Percentiles rank a stretch among this genome's conserved stretches.
Conservation (phyloP, 2,329 filamentous ascomycete species). For the Alternaria conjuncta region DNA sequence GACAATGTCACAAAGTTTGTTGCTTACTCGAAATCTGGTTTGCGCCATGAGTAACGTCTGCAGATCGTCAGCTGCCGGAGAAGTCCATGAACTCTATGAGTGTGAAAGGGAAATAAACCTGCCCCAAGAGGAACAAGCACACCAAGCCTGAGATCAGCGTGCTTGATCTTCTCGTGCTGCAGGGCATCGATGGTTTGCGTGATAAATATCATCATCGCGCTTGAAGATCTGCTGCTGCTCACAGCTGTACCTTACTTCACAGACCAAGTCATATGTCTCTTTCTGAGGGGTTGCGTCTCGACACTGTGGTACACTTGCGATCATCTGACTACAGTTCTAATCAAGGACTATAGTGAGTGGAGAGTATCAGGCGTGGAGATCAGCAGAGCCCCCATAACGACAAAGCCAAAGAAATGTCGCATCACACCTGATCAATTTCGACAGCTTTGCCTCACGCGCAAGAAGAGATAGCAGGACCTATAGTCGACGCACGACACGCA, state of each 20-base stretch:
- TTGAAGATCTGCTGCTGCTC: neutral
- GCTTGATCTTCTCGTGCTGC: neutral
- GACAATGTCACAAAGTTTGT: neutral
- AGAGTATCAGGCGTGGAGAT: neutral
- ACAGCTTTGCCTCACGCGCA: neutral
- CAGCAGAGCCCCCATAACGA: neutral
- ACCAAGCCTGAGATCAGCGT: neutral
- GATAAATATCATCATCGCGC: neutral
- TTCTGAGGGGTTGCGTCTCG: neutral
- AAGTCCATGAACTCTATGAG: neutral
- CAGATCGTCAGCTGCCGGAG: neutral
- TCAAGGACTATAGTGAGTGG: neutral
- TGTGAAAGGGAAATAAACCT: neutral
- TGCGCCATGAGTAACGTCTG: neutral
- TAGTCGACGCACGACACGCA: neutral
- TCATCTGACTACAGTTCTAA: neutral
- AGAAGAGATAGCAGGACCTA: neutral
- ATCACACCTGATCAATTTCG: neutral
- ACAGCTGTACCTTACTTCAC: neutral
- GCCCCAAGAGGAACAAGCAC: neutral
- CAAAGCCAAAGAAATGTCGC: neutral
- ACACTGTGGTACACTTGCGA: neutral
- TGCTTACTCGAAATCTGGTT: neutral
- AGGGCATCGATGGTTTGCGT: neutral
- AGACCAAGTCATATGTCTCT: neutral